Evolutionary conservation across 73 alveolate genomes (phyloP).

Genomic region (Loxodes magnus): DNA sequence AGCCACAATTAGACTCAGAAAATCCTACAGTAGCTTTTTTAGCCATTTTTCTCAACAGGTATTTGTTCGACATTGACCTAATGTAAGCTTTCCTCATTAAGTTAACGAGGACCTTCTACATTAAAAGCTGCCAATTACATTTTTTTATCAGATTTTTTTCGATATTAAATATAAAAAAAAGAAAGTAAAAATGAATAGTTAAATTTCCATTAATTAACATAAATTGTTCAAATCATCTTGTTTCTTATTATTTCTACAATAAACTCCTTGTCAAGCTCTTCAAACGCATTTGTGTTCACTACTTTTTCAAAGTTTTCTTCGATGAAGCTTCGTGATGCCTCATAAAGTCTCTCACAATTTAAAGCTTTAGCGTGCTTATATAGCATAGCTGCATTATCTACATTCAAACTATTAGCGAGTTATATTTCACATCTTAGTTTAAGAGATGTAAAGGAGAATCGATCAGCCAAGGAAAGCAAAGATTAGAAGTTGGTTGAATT

Average conservation of each 20-base stretch:
- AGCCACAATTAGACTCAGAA: no score
- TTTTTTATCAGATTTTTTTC: no score
- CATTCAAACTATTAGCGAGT: slow-evolving; percentile 27
- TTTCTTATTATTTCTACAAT: slow-evolving; percentile 49
- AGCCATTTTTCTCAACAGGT: no score
- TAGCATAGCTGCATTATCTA: slow-evolving; percentile 43
- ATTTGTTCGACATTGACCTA: no score
- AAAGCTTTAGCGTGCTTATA: slow-evolving; percentile 49
- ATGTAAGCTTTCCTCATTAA: no score
- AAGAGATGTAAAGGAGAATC: slow-evolving; percentile 28
- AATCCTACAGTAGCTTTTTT: no score
- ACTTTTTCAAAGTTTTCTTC: slow-evolving; percentile 50
- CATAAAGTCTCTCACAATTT: slow-evolving; percentile 51
- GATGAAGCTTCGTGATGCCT: slow-evolving; percentile 42
- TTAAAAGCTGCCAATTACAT: no score
- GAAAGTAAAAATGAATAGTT: no score
- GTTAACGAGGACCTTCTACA: no score
- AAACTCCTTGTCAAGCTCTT: slow-evolving; percentile 58
- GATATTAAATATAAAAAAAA: no score
- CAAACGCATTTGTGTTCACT: slow-evolving; percentile 43
- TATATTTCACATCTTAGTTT: slow-evolving; percentile 39
- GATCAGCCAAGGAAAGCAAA: slow-evolving; percentile 43
- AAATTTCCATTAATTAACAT: no score
- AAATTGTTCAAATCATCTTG: no score
- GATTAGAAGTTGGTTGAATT: slow-evolving; percentile 25